Conservation (phyloP, 768 basidiomycete genomes). For the Pisolithus microcarpus region DNA sequence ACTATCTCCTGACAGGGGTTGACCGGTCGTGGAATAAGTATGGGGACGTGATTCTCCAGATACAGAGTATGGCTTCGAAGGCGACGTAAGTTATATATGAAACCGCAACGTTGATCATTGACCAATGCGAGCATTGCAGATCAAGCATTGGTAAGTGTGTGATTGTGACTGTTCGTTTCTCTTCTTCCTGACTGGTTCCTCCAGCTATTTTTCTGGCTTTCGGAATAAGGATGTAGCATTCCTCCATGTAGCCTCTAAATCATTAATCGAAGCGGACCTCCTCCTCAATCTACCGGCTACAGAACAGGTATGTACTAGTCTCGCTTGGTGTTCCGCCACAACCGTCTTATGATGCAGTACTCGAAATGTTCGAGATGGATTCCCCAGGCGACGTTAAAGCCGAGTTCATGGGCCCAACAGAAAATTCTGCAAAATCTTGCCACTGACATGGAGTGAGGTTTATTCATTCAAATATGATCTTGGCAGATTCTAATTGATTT, state of each 20-base stretch:
- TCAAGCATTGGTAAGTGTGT: conserved; percentile 41
- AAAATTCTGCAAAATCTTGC: conserved; percentile 13
- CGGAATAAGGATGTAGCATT: conserved; percentile 80
- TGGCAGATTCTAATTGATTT: conserved; percentile 1
- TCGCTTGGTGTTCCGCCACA: neutral
- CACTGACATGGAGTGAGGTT: conserved; percentile 24
- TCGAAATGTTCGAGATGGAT: conserved; percentile 30
- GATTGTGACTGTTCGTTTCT: neutral
- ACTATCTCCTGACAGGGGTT: neutral
- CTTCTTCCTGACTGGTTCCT: neutral
- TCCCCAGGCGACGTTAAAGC: conserved; percentile 20
- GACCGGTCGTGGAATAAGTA: conserved; percentile 22
- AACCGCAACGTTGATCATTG: neutral
- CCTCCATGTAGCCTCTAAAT: conserved; percentile 62
- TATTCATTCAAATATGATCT: neutral
- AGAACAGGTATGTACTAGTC: conserved; percentile 58
- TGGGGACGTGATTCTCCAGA: conserved; percentile 59
- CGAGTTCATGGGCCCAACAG: conserved; percentile 25
- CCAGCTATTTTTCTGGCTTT: conserved; percentile 63
- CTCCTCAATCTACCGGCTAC: conserved; percentile 73
- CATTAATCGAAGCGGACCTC: conserved; percentile 75
- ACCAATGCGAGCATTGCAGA: conserved; percentile 22
- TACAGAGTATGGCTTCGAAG: conserved; percentile 73
- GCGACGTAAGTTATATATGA: conserved; percentile 39
- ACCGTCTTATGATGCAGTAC: conserved; percentile 22